These are phyloP conservation scores for Fennellomyces sp. DNA, from an alignment of 371 early-diverging fungal species.

Conservation along the genomic window DNA sequence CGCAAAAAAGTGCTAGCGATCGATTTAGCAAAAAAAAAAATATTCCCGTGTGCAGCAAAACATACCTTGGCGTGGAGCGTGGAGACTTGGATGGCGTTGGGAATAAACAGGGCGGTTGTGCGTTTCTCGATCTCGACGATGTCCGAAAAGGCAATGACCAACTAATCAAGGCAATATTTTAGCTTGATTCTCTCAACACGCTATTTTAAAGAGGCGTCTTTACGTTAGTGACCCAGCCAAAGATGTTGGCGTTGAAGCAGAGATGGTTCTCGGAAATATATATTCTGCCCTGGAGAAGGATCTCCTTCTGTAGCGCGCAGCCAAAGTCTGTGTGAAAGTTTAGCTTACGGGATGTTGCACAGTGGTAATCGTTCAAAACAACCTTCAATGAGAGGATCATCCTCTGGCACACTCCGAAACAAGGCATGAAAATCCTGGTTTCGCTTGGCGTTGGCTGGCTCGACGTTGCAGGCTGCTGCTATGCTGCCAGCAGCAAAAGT, in stretches of 20 bases:
- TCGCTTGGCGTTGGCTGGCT: conserved; percentile 53
- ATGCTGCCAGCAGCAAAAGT: conserved; percentile 20
- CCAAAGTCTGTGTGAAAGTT: conserved; percentile 82
- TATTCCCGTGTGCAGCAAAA: background rate
- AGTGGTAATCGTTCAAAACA: background rate
- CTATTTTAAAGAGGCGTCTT: background rate
- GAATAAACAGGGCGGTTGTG: conserved; percentile 81
- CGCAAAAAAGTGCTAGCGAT: conserved; percentile 70
- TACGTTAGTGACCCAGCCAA: conserved; percentile 95
- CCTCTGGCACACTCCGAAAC: conserved; percentile 68
- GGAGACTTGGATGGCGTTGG: conserved; percentile 84
- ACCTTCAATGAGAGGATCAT: conserved; percentile 71
- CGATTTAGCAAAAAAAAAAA: too few species aligned
- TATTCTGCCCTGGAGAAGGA: conserved; percentile 89
- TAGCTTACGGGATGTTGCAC: too few species aligned
- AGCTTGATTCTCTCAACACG: background rate
- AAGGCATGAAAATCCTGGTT: conserved; percentile 67
- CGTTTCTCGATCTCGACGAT: conserved; percentile 83
- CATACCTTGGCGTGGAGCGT: conserved; percentile 69
- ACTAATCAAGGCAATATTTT: conserved; percentile 29
- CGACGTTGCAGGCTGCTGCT: conserved; percentile 19
- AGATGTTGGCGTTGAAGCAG: conserved; percentile 94
- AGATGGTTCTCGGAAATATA: conserved; percentile 86
- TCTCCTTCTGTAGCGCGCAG: conserved; percentile 92
- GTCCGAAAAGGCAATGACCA: conserved; percentile 84